Base-by-base conservation (phyloP, 495 filamentous ascomycete species). In the Penicillium mononematosum region DNA sequence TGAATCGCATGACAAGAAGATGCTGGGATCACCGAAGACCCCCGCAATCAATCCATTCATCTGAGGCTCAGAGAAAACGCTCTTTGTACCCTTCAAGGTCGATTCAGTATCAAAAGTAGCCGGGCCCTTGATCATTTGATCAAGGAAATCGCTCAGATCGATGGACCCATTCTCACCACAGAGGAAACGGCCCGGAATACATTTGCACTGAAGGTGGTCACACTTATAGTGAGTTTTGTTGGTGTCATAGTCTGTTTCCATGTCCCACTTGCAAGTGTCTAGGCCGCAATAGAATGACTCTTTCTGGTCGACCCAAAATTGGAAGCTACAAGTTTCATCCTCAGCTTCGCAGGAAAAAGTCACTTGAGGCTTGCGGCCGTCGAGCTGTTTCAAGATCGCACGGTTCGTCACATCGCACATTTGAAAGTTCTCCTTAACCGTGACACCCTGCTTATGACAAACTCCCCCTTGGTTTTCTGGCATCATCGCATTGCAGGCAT, bases 231-330 rank as follows among this genome's bases (percentile, higher is more conserved):
- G 77, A 17, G 94, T 98, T 38, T 79, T 83, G 68, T 98, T 98
- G 65, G 83, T 81, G 58, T 87, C 79, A 32, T 84, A 75, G 45
- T 85, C 80, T 46, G 85, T 85, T 54, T 88, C 78, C 61, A 85
- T 77, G 56, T 68, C 81, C 71, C 90, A 96, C 16, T 81, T 64
- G 73, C 94, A 98, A 29, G 85, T 87, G 60, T 92, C 84, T 43
- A 98, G 75, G 44, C 84, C 85, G 75, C 94, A 98, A 73, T 96
- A 98, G 78, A 98, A 98, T 1, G 95, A 98, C 72, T 98, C 95
- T 41, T 80, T 76, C 60, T 96, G 84, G 56, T 90, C 92, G 27
- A 97, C 90, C 94, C 94, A 98, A 71, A 98, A 98, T 73, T 98
- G 93, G 66, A 98, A 98, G 63, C 91, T 93, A 68, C 94, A 97